Base-by-base conservation (phyloP, 2,329 filamentous ascomycete species). In the Fusarium chlamydosporum region DNA sequence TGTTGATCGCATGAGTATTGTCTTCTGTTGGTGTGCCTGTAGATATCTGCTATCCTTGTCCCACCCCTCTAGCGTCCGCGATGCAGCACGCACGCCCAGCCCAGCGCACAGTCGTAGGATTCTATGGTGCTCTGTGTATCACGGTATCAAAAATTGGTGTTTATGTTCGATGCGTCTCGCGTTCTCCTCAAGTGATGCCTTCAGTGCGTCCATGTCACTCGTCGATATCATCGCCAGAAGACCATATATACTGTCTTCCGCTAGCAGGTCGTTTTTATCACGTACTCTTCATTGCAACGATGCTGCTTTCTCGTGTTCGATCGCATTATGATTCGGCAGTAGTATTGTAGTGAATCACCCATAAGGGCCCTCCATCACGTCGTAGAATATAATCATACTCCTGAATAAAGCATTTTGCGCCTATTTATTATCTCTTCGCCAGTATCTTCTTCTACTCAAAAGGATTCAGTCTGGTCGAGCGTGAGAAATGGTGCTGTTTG, bases 261-360 rank as follows among this genome's bases (percentile, higher is more conserved):
- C 7, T 26, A 18, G 40, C 8, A 1, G 3, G 3, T 0, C 0
- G 13, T 12, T 18, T n/a, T 15, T 18, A 3, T 15, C n/a, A 15
- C 8, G 2, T n/a, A 4, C 1, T 18, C 7, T 3, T 38, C 0
- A 5, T 11, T 13, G 0, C 6, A 0, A 7, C 13, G 10, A 1
- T 43, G 27, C 20, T 45, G 7, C 26, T 29, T 2, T 16, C 3
- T n/a, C 8, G 7, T 10, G 11, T 16, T 57, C 1, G 13, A 1
- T 4, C 8, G 26, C 13, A 11, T 20, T 16, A 18, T 11, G 6
- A 2, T 7, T 26, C 13, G 10, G n/a, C 11, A 50, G 29, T 37
- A 15, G 11, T 18, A 9, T 27, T 16, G 10, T 15, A 37, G 34
- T 13, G 13, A 42, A 26, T 29, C 9, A 26, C 16, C 11, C 0